Base-by-base conservation (phyloP, 202 grass and related monocot genomes). In the Panicum hallii region DNA sequence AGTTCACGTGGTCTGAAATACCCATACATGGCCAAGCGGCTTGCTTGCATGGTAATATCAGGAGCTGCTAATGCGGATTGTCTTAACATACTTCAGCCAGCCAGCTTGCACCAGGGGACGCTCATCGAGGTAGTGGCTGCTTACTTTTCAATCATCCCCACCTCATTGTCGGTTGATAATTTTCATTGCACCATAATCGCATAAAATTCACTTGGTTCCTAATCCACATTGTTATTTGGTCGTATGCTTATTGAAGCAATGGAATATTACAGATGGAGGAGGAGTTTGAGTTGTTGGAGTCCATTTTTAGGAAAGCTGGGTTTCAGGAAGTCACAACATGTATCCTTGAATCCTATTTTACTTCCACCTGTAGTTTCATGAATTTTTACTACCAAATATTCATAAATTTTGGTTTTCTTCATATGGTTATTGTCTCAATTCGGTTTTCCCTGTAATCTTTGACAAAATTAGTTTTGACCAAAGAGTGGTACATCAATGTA, bases 401-500 rank as follows among this genome's bases (percentile, higher is more conserved):
- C 12, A 44, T 7, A 57, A 77, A 26, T 28, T 45, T 60, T 7
- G 19, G 32, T 43, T 43, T 44, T 16, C 65, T 82, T 16, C 28
- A 70, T 78, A 46, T 0, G 5, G 4, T 74, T 74, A 4, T 74
- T 55, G 49, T 40, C 0, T 52, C 30, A 54, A 19, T 63, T 41
- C 54, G 22, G 11, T 22, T 50, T 47, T 66, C 28, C 9, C 16
- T 5, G 43, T 72, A 79, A 87, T 91, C 95, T 88, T 94, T 97
- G 75, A 95, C 82, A 74, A 68, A 46, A 87, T 44, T 89, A 95
- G 91, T 99, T 85, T 91, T 94, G 43, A 95, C 89, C 74, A 91
- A 82, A 92, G 83, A 98, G 61, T 98, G 96, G 93, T 98, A 98
- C 76, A 87, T 95, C 67, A 99, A 88, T 89, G 82, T 89, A 81